Evolutionary conservation across 2,329 filamentous ascomycete species (phyloP), one percentile per base, ranked within the genome.

Genomic region (Aureobasidium musti): DNA sequence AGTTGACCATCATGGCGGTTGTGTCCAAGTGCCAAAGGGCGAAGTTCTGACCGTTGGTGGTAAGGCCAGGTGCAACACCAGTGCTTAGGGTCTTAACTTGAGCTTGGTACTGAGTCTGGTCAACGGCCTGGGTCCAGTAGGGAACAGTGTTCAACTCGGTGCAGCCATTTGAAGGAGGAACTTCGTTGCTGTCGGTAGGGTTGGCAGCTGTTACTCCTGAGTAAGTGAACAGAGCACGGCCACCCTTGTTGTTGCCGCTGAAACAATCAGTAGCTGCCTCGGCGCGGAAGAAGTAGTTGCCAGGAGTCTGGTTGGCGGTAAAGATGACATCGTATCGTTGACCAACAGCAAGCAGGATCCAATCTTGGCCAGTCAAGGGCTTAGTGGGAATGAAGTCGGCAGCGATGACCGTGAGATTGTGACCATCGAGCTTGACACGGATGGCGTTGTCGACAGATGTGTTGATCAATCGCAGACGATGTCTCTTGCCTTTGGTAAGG

Each of bases 301-400:
- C 78, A 1, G 73, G 71, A 3, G 79, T 74, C 68, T 81, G 79
- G 67, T 81, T 80, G 49, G 80, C 78, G 23, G 72, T 77, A 71
- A 82, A 77, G 65, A 82, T 73, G 7, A 82, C 79, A 59, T 82
- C 80, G 74, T 82, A 81, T 4, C 80, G 77, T 68, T 82, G 80
- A 11, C 77, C 79, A 39, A 81, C 79, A 10, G 72, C 78, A 7
- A 82, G 69, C 28, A 79, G 70, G 1, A 81, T 35, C 68, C 75
- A 78, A 23, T 72, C 45, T 61, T 68, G 64, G 65, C 64, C 43
- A 52, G 70, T 19, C 67, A 68, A 39, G 17, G 68, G 59, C 33
- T 70, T 71, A 57, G 77, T 72, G 0, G 77, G 77, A 17, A 79
- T 74, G 65, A 77, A 78, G 67, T 79, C 77, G 28, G 75, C 71